Conservation (phyloP, 306 rosid genomes). For the Luffa aegyptiaca region DNA sequence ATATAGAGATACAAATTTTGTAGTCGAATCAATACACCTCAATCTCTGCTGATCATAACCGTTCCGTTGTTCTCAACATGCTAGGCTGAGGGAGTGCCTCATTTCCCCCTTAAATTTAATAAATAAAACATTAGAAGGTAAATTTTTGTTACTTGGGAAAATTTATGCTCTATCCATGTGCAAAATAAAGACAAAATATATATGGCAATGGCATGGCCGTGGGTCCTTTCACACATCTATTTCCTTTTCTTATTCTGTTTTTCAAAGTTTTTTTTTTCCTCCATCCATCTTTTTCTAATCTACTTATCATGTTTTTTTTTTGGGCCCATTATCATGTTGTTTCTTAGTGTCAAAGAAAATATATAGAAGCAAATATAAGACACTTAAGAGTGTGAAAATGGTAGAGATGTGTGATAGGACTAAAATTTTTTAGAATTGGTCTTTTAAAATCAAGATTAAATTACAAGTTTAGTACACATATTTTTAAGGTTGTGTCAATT, state of each 20-base stretch:
- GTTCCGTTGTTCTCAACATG: too few species aligned
- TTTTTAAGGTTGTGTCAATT: too few species aligned
- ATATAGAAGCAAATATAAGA: neutral
- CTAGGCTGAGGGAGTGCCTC: too few species aligned
- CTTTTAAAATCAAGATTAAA: neutral
- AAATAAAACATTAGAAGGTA: too few species aligned
- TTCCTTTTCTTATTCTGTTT: neutral
- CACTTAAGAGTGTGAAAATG: neutral
- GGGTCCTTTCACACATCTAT: neutral
- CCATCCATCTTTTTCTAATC: neutral
- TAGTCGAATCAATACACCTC: too few species aligned
- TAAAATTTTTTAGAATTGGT: neutral
- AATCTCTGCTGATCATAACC: too few species aligned
- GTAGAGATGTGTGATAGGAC: neutral
- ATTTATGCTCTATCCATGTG: too few species aligned
- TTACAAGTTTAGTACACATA: too few species aligned
- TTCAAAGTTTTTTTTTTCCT: neutral
- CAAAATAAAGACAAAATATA: neutral
- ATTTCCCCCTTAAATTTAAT: too few species aligned
- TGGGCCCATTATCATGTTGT: neutral
- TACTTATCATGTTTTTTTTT: neutral
- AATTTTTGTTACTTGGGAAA: too few species aligned
- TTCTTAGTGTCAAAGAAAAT: neutral
- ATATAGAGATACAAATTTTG: too few species aligned
- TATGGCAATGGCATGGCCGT: too few species aligned